phyloP scores from a whole-genome alignment of 164 flowering plant species.

The Stephania yunnanensis region DNA sequence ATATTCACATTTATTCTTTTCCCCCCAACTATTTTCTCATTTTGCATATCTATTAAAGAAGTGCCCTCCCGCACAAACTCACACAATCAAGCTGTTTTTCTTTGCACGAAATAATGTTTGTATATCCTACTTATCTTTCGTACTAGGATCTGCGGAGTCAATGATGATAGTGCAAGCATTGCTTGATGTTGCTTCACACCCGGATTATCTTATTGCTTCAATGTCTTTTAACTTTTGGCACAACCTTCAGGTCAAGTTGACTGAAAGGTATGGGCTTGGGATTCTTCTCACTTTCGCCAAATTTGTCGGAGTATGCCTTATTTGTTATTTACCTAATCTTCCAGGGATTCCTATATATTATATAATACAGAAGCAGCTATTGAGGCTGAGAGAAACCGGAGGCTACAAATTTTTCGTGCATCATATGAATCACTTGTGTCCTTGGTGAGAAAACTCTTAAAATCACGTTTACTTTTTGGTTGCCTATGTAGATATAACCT shows the following conservation, averaged over 20 bases:
- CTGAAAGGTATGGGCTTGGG: slow-evolving; percentile 48
- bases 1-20: not conserved
- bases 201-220: slow-evolving; percentile 92
- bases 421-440: slow-evolving; percentile 85
- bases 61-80: not conserved
- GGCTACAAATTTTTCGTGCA: slow-evolving; percentile 65
- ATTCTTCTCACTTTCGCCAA: not conserved
- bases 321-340: slow-evolving; percentile 10
- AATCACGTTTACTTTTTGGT: not conserved
- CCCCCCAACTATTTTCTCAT: slow-evolving; percentile 2
- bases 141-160: slow-evolving; percentile 68
- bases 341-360: slow-evolving; percentile 64
- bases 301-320: slow-evolving; percentile 8
- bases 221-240: slow-evolving; percentile 99
- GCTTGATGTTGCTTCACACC: slow-evolving; percentile 87
- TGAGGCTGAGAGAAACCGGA: slow-evolving; percentile 77
- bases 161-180: slow-evolving; percentile 85
- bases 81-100: not conserved
- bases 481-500: not conserved
- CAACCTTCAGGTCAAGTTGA: slow-evolving; percentile 80
- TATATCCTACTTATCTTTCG: slow-evolving; percentile 1
- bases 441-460: slow-evolving; percentile 46
- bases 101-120: slow-evolving; percentile 4
- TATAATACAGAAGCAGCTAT: slow-evolving; percentile 58
- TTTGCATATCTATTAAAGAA: not conserved